Percentiles rank a stretch among this genome's conserved stretches.
Conservation (phyloP, 2,329 filamentous ascomycete genomes). For the Pleoardoris graminearum region DNA sequence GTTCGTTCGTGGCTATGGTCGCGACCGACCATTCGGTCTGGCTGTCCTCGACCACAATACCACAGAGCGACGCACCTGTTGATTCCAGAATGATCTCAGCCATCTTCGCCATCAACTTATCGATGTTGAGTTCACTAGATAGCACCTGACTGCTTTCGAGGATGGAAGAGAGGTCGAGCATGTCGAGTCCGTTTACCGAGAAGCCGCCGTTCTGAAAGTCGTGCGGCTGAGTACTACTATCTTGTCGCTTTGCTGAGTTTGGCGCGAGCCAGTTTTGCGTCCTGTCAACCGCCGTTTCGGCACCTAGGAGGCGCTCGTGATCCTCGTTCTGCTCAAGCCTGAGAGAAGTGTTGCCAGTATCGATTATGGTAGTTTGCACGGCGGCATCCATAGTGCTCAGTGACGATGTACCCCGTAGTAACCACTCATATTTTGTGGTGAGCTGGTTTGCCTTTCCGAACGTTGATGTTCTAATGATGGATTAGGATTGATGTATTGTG, state of each 20-base stretch:
- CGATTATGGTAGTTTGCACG: constrained; percentile 70
- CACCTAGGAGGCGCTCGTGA: constrained; percentile 43
- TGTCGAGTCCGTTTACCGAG: constrained; percentile 70
- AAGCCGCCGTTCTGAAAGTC: constrained; percentile 66
- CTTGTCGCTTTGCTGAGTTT: constrained; percentile 48
- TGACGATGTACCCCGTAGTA: constrained; percentile 66
- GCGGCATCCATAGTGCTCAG: constrained; percentile 64
- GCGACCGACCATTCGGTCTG: constrained; percentile 70
- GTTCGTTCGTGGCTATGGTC: constrained; percentile 71
- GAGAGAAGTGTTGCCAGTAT: constrained; percentile 47
- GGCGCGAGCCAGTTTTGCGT: constrained; percentile 54
- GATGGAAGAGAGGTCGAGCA: constrained; percentile 80
- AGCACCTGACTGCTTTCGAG: constrained; percentile 78
- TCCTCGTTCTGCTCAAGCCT: constrained; percentile 51
- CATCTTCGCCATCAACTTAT: constrained; percentile 77
- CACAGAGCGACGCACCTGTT: constrained; percentile 72
- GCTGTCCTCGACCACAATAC: constrained; percentile 73
- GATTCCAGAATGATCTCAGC: constrained; percentile 79
- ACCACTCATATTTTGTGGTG: constrained; percentile 67
- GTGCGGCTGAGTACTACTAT: constrained; percentile 46
- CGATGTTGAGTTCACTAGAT: constrained; percentile 75
- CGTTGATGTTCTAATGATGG: constrained; percentile 61
- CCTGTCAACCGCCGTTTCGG: constrained; percentile 49
- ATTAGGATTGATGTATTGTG: no score
- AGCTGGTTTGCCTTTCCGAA: constrained; percentile 70